Conservation (phyloP, 2,329 filamentous ascomycete genomes). For the Lomentospora prolificans region DNA sequence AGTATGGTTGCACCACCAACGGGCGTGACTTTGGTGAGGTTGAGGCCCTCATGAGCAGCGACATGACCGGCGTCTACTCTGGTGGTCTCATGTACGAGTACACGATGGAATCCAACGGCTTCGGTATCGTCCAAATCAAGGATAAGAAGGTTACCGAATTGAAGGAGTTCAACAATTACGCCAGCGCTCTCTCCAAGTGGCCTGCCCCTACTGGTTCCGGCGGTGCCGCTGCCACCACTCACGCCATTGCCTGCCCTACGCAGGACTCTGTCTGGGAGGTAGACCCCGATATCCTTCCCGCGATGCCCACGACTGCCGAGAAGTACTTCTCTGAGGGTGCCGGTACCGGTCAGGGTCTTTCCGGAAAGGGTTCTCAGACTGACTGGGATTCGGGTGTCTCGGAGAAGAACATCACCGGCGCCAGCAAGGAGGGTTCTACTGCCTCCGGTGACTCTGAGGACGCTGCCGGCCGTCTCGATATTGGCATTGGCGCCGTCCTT, state of each 20-base stretch:
- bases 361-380: slow-evolving; percentile 43
- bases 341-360: slow-evolving; percentile 42
- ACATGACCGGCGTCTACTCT: slow-evolving; percentile 89
- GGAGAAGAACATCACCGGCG: slow-evolving; percentile 28
- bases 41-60: slow-evolving; percentile 61
- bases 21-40: slow-evolving; percentile 75
- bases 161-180: slow-evolving; percentile 50
- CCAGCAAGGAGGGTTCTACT: slow-evolving; percentile 13
- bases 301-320: slow-evolving; percentile 38
- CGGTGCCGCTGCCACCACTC: slow-evolving; percentile 37
- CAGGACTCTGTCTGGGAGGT: slow-evolving; percentile 40
- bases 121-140: slow-evolving; percentile 64
- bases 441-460: slow-evolving; percentile 8
- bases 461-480: slow-evolving; percentile 17
- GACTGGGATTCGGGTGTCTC: slow-evolving; percentile 36
- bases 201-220: slow-evolving; percentile 40
- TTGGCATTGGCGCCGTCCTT: slow-evolving; percentile 20
- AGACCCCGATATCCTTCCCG: slow-evolving; percentile 37
- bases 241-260: slow-evolving; percentile 38
- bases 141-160: slow-evolving; percentile 46
- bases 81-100: slow-evolving; percentile 97
- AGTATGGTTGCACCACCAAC: slow-evolving; percentile 84
- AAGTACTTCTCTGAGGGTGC: slow-evolving; percentile 46
- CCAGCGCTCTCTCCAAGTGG: slow-evolving; percentile 36
- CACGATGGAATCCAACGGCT: slow-evolving; percentile 67